These are phyloP conservation scores for Coniferiporia sulphurascens DNA, from an alignment of 1,284 basidiomycete genomes.

Conservation along the genomic window DNA sequence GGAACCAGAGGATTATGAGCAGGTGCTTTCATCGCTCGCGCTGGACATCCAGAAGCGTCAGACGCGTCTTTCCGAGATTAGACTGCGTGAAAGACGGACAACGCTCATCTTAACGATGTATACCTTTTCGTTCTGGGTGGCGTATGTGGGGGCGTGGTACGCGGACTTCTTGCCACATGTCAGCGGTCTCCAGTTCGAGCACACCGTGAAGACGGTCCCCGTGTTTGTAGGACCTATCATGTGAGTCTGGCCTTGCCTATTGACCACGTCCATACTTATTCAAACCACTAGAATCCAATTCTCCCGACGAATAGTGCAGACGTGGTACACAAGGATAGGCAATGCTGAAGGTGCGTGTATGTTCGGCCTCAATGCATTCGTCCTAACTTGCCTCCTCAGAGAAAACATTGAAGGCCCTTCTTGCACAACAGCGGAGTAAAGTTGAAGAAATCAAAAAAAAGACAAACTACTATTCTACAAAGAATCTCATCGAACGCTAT, in stretches of 20 bases:
- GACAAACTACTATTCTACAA: conserved; percentile 92
- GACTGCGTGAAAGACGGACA: conserved; percentile 78
- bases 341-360: conserved; percentile 72
- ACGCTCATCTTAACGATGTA: conserved; percentile 81
- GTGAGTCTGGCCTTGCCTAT: conserved; percentile 46
- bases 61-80: conserved; percentile 81
- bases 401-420: conserved; percentile 69
- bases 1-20: conserved; percentile 67
- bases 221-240: conserved; percentile 74
- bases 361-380: neutral
- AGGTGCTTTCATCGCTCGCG: conserved; percentile 58
- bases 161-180: conserved; percentile 52
- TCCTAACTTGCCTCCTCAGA: conserved; percentile 44
- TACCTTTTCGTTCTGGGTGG: conserved; percentile 74
- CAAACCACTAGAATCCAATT: conserved; percentile 64
- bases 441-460: conserved; percentile 97
- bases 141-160: conserved; percentile 84
- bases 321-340: conserved; percentile 84
- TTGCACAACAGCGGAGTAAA: conserved; percentile 79
- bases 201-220: conserved; percentile 43
- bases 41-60: conserved; percentile 72
- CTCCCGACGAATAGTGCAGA: conserved; percentile 76
- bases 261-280: conserved; percentile 1
- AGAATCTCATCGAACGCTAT: conserved; percentile 87
- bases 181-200: conserved; percentile 38